Base-by-base conservation (phyloP, 441 rosid species). In the Theobroma grandiflorum region DNA sequence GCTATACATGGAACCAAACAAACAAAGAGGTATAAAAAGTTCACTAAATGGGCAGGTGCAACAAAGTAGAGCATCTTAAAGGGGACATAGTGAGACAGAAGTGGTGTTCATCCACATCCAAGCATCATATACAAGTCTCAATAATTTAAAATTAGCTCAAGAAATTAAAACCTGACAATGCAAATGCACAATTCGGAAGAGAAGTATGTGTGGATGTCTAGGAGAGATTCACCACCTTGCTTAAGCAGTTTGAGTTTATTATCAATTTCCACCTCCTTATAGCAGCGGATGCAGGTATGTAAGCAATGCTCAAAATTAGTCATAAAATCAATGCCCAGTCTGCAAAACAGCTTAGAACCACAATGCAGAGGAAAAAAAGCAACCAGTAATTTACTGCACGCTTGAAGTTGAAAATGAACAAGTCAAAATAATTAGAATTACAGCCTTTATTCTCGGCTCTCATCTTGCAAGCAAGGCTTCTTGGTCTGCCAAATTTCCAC, bases 381-480 rank as follows among this genome's bases (percentile, higher is more conserved):
- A 31, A 69, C 14, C 57, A 26, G 57, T 8, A 20, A 47, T 69
- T 47, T 45, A 47, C n/a, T 15, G 7, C 15, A 47, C 52, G 4
- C 52, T 47, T 14, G 53, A 49, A 2, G 4, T 49, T 49, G 31
- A 26, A 26, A 26, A 4, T 53, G 22, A 10, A 10, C 61, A 42
- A 68, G 49, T 2, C 20, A 49, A 52, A 52, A 53, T 10, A 61
- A 74, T 37, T 53, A 49, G 47, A 63, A 49, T 15, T 40, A 7
- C 42, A 45, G 49, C 49, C 15, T 72, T 81, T 74, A 82, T 43
- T 69, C 72, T 5, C 11, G 31, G 50, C 78, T 79, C 22, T 85
- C 89, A 72, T 87, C 83, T 55, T 86, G 82, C 26, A 70, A 75
- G 49, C 69, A 81, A 65, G 78, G 38, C 20, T 84, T 82, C 59